Evolutionary conservation across 2,329 filamentous ascomycete genomes (phyloP).

Genomic region (Xylaria polymorpha): DNA sequence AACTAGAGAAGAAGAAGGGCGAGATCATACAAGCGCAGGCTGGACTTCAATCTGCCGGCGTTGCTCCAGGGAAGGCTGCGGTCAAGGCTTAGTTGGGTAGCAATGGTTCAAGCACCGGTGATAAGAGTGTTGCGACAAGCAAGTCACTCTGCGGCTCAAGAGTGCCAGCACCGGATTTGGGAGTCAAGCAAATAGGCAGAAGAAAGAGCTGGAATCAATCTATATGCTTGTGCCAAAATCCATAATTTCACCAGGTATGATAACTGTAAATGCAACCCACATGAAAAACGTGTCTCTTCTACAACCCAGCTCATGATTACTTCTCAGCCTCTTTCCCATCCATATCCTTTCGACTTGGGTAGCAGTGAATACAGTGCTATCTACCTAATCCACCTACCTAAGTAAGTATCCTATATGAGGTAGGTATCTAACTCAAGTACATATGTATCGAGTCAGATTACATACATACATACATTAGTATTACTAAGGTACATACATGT

Average conservation of each 20-base stretch:
- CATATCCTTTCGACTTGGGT: not conserved
- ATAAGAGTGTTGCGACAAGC: not conserved
- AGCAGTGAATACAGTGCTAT: not conserved
- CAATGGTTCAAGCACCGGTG: not conserved
- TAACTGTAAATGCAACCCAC: not conserved
- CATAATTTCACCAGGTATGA: not conserved
- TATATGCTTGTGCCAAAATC: not conserved
- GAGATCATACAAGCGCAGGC: conserved; percentile 69
- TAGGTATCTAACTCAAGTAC: not conserved
- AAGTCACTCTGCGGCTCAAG: not conserved
- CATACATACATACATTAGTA: too few species aligned
- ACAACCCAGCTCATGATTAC: too few species aligned
- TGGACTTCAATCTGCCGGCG: conserved; percentile 58
- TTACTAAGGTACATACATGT: not conserved
- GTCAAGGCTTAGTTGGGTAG: conserved; percentile 39
- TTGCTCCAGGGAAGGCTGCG: conserved; percentile 49
- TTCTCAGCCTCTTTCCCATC: not conserved
- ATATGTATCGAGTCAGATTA: too few species aligned
- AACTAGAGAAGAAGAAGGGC: conserved; percentile 68
- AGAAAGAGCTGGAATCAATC: conserved; percentile 7
- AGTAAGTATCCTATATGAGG: not conserved
- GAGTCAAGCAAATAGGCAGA: not conserved
- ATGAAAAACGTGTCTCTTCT: not conserved
- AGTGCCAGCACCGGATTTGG: not conserved
- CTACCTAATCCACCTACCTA: not conserved